Evolutionary conservation across 345 rosid genomes (phyloP).

Genomic region (Draba incana): DNA sequence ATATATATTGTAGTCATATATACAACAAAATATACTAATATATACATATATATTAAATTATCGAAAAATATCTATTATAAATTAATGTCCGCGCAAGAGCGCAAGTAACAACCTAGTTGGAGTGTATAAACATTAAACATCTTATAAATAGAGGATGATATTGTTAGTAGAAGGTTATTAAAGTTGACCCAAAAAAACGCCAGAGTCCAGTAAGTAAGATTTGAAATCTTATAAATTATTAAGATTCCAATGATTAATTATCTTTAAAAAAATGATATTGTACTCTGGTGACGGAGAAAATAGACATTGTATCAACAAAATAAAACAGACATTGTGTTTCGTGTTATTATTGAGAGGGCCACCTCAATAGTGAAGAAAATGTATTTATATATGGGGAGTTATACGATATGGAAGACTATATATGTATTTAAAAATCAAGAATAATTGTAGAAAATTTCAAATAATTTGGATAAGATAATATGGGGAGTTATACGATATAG

Average conservation of each 20-base stretch:
- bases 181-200: background rate
- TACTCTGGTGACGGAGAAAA: background rate
- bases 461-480: conserved; percentile 10
- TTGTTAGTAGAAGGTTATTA: background rate
- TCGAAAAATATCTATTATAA: no score
- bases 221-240: no score
- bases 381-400: background rate
- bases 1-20: no score
- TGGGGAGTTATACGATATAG: background rate
- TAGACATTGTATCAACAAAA: no score
- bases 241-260: background rate
- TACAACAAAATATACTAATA: no score
- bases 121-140: no score
- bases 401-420: background rate
- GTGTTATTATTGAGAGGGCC: conserved; percentile 14
- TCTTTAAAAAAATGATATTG: background rate
- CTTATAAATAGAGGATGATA: no score
- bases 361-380: conserved; percentile 7
- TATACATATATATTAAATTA: no score
- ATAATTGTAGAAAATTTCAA: background rate
- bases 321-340: conserved; percentile 26
- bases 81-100: no score
- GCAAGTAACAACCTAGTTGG: no score
- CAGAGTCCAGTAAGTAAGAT: background rate
- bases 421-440: background rate